phyloP scores from a whole-genome alignment of 805 yeast genomes.

The Schwanniomyces occidentalis region DNA sequence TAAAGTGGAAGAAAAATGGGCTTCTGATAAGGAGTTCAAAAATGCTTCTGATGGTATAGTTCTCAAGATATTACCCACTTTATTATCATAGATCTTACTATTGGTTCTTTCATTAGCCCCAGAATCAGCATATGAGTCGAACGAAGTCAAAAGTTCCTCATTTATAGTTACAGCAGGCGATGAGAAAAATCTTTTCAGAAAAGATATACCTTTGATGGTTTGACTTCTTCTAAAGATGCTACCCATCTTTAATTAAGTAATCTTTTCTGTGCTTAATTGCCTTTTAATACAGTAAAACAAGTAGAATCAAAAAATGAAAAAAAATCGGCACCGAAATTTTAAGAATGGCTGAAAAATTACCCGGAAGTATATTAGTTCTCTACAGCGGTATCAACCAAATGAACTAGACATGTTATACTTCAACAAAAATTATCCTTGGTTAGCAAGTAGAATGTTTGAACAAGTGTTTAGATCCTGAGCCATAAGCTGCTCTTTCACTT shows the following conservation, averaged over 20 bases:
- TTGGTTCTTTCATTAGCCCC: slow-evolving; percentile 1
- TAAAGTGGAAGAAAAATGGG: slow-evolving; percentile 12
- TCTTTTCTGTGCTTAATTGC: neutral
- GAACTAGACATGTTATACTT: no score
- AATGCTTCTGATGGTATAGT: slow-evolving; percentile 6
- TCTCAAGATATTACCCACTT: slow-evolving; percentile 1
- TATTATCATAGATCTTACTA: no score
- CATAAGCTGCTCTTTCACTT: no score
- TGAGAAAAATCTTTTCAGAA: slow-evolving; percentile 9
- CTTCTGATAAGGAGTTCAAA: slow-evolving; percentile 12
- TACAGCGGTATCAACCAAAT: no score
- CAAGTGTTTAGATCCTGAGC: no score
- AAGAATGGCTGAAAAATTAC: slow-evolving; percentile 4
- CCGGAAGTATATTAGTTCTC: no score
- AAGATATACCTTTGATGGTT: neutral
- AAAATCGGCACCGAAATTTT: slow-evolving; percentile 1
- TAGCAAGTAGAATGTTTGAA: no score
- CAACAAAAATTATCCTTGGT: no score
- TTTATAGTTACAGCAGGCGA: slow-evolving; percentile 12
- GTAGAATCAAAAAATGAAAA: slow-evolving; percentile 1
- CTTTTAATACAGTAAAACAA: neutral
- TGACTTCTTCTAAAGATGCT: slow-evolving; percentile 4
- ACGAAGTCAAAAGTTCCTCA: slow-evolving; percentile 10
- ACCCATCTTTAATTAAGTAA: slow-evolving; percentile 1
- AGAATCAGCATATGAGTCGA: slow-evolving; percentile 3